These are phyloP conservation scores for Plasmodium vivax DNA, from an alignment of 169 alveolate genomes.

Conservation along the genomic window DNA sequence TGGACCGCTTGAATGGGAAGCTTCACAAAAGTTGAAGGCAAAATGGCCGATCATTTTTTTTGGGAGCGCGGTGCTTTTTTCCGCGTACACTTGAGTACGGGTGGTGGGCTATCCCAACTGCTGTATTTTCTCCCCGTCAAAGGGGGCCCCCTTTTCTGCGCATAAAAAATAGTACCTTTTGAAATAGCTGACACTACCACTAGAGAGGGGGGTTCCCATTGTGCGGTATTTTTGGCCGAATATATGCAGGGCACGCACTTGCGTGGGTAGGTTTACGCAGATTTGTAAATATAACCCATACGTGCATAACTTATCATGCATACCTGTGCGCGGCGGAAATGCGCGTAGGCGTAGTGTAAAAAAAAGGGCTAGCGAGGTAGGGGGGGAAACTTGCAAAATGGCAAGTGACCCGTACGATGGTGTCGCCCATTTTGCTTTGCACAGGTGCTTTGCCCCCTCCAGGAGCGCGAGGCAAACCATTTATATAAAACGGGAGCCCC, in stretches of 20 bases:
- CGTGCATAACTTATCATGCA: neutral
- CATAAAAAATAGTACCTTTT: neutral
- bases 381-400: neutral
- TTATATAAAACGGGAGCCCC: neutral
- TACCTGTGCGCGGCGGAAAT: neutral
- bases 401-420: neutral
- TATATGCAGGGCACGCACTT: neutral
- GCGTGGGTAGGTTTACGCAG: neutral
- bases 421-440: neutral
- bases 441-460: neutral
- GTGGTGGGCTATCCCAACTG: neutral
- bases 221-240: neutral
- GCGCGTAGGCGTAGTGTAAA: neutral
- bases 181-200: neutral
- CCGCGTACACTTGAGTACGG: neutral
- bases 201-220: neutral
- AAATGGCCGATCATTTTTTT: neutral
- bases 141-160: neutral
- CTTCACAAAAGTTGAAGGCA: neutral
- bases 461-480: neutral
- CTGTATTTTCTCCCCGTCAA: neutral
- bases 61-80: neutral
- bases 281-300: neutral
- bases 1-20: neutral
- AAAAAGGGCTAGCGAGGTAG: neutral